phyloP scores from a whole-genome alignment of 768 basidiomycete genomes.

The Russula olivacea region DNA sequence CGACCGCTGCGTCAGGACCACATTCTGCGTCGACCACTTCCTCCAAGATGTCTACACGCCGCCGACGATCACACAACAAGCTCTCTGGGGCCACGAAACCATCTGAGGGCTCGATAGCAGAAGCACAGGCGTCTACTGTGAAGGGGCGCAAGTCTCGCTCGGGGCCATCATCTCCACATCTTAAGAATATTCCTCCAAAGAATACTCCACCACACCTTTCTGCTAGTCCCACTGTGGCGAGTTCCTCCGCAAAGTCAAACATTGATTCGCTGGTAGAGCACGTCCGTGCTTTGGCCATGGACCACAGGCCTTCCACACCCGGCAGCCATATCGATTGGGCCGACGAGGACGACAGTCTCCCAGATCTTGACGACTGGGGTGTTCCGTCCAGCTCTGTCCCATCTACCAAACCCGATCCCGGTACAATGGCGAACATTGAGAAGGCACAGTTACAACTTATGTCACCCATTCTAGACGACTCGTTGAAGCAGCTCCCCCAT shows the following conservation, averaged over 20 bases:
- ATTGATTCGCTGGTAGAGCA: constrained; percentile 77
- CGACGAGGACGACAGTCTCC: constrained; percentile 74
- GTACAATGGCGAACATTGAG: constrained; percentile 27
- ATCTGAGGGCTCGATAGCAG: constrained; percentile 26
- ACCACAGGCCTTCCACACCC: constrained; percentile 58
- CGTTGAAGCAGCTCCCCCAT: constrained; percentile 25
- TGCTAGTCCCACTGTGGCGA: constrained; percentile 31
- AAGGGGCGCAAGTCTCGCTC: constrained; percentile 15
- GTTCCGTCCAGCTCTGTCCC: constrained; percentile 41
- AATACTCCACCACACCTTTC: constrained; percentile 56
- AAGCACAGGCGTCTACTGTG: constrained; percentile 25
- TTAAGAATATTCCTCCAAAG: constrained; percentile 33
- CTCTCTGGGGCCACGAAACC: constrained; percentile 17
- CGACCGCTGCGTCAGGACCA: constrained; percentile 17
- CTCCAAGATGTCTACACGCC: constrained; percentile 42
- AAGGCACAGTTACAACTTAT: constrained; percentile 32
- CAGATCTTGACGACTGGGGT: constrained; percentile 84
- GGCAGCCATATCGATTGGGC: constrained; percentile 88
- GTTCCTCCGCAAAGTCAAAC: constrained; percentile 51
- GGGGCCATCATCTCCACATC: constrained; percentile 25
- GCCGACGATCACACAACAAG: constrained; percentile 44
- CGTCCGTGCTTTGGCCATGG: constrained; percentile 69
- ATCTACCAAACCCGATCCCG: constrained; percentile 8
- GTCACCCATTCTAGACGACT: constrained; percentile 25
- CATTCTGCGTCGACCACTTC: constrained; percentile 29